These are phyloP conservation scores for Saturnispora dispora DNA, from an alignment of 805 yeast species.

Conservation along the genomic window DNA sequence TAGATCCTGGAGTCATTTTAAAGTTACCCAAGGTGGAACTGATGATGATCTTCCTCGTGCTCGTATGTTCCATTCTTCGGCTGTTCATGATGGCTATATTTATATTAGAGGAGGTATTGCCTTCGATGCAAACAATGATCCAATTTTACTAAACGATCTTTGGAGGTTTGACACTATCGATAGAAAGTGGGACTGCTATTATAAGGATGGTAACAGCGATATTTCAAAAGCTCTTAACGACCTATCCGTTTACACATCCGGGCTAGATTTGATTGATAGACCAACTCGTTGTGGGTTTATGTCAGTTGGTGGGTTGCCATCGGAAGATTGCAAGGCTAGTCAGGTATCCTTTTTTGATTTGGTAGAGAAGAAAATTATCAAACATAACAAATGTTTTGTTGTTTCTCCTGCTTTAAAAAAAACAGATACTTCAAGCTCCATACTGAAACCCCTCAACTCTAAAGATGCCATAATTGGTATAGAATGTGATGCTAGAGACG, in stretches of 20 bases:
- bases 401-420: slow-evolving; percentile 23
- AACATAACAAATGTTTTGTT: not conserved
- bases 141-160: slow-evolving; percentile 49
- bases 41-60: slow-evolving; percentile 27
- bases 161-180: slow-evolving; percentile 57
- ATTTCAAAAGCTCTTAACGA: slow-evolving; percentile 40
- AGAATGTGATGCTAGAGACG: not conserved
- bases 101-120: slow-evolving; percentile 61
- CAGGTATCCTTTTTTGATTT: slow-evolving; percentile 3
- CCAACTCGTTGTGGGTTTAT: slow-evolving; percentile 39
- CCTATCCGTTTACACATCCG: slow-evolving; percentile 35
- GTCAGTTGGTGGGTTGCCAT: slow-evolving; percentile 40
- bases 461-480: not conserved
- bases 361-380: not conserved
- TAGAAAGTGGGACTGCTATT: slow-evolving; percentile 45
- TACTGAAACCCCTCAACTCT: not conserved
- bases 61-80: slow-evolving; percentile 53
- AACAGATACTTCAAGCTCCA: too few relatives aligned
- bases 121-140: slow-evolving; percentile 28
- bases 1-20: slow-evolving; percentile 41
- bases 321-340: not conserved
- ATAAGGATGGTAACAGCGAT: slow-evolving; percentile 25
- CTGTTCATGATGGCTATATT: slow-evolving; percentile 39
- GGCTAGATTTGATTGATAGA: slow-evolving; percentile 30
- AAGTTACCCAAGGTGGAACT: slow-evolving; percentile 21